Percentiles rank a stretch among this genome's conserved stretches.
Evolutionary conservation across 2,329 filamentous ascomycete species (phyloP).

Genomic region (Neonectria ditissima): DNA sequence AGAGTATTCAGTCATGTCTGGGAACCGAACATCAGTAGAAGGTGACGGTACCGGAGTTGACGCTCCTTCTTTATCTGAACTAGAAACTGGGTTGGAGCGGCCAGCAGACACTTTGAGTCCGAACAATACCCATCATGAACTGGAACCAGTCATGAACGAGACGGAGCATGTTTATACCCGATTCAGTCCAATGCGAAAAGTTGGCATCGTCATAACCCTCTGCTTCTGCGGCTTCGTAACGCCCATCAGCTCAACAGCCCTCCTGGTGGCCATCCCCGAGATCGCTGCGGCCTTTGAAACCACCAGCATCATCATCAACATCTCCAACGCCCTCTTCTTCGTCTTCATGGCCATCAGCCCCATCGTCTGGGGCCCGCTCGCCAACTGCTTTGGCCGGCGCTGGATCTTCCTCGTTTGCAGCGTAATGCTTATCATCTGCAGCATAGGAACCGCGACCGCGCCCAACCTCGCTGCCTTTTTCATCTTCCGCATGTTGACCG

Average conservation of each 20-base stretch:
- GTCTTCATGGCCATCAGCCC: constrained; percentile 76
- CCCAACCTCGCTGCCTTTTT: constrained; percentile 75
- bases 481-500: constrained; percentile 75
- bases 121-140: not conserved
- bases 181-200: constrained; percentile 39
- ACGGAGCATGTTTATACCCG: constrained; percentile 31
- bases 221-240: constrained; percentile 38
- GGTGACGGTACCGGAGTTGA: not conserved
- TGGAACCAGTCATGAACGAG: not conserved
- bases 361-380: constrained; percentile 75
- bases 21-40: not conserved
- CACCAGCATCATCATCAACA: constrained; percentile 61
- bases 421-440: constrained; percentile 71
- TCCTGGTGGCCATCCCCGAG: constrained; percentile 39
- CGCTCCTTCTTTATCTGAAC: not conserved
- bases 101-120: not conserved
- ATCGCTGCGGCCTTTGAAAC: constrained; percentile 34
- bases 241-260: constrained; percentile 34
- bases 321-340: constrained; percentile 77
- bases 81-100: constrained; percentile 3
- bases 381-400: constrained; percentile 67
- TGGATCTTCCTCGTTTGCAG: constrained; percentile 47
- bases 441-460: constrained; percentile 73
- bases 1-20: not conserved
- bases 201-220: constrained; percentile 39